Evolutionary conservation across 192 early-diverging fungal genomes (phyloP).

Genomic region (Spizellomyces punctatus): DNA sequence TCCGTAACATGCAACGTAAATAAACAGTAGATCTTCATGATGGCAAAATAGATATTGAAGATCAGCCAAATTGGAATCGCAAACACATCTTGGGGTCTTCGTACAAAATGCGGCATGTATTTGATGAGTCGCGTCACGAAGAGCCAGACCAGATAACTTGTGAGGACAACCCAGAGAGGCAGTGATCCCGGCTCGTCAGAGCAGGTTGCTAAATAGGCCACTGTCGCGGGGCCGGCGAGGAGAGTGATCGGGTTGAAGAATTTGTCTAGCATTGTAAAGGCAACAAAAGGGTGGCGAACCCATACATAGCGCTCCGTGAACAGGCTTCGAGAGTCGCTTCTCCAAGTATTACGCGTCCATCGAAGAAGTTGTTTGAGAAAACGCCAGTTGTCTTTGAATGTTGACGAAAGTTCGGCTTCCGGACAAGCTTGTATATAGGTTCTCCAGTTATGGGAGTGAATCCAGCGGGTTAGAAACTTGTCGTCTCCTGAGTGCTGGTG

Average conservation of each 20-base stretch:
- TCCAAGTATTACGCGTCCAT: constrained; percentile 78
- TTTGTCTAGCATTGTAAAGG: constrained; percentile 78
- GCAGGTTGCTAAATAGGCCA: constrained; percentile 47
- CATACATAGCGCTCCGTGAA: constrained; percentile 68
- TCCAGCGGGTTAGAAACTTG: constrained; percentile 76
- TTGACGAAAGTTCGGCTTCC: constrained; percentile 68
- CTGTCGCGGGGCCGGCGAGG: constrained; percentile 64
- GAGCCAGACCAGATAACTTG: constrained; percentile 65
- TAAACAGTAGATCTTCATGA: constrained; percentile 67
- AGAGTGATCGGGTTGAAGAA: constrained; percentile 74
- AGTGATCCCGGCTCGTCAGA: constrained; percentile 28
- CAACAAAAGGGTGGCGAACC: constrained; percentile 68
- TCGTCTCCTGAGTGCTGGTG: constrained; percentile 76
- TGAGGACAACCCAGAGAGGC: constrained; percentile 63
- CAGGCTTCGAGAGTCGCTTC: constrained; percentile 65
- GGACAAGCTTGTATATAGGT: constrained; percentile 69
- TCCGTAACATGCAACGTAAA: constrained; percentile 71
- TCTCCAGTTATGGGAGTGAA: constrained; percentile 69
- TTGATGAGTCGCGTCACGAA: constrained; percentile 68
- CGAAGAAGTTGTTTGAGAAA: constrained; percentile 72
- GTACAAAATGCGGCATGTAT: constrained; percentile 65
- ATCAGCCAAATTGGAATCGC: constrained; percentile 66
- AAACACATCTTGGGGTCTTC: constrained; percentile 65
- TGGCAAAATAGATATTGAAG: constrained; percentile 72
- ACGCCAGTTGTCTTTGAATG: constrained; percentile 77